phyloP scores from a whole-genome alignment of 441 rosid genomes.

The California macrophylla region DNA sequence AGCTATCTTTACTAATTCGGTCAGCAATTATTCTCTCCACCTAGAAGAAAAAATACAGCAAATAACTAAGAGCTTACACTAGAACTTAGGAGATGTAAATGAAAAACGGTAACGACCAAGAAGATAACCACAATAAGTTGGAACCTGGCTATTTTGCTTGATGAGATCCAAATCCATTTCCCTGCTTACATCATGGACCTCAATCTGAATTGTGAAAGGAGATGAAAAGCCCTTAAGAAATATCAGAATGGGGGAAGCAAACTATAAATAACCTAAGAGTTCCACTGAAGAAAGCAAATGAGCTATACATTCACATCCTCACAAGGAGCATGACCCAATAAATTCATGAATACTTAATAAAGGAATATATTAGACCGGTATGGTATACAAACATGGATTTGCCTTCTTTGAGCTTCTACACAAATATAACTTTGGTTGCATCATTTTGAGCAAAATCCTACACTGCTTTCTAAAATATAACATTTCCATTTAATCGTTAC shows the following conservation, averaged over 20 bases:
- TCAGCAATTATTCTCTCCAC: constrained; percentile 90
- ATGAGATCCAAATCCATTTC: constrained; percentile 99
- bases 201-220: constrained; percentile 50
- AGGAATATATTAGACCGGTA: not conserved
- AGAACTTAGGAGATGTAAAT: constrained; percentile 4
- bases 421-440: not conserved
- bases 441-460: not conserved
- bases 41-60: constrained; percentile 33
- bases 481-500: not conserved
- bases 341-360: not conserved
- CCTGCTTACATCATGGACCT: constrained; percentile 94
- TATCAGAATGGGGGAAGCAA: not conserved
- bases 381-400: not conserved
- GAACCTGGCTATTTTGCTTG: constrained; percentile 93
- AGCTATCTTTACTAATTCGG: constrained; percentile 65
- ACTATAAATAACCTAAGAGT: not conserved
- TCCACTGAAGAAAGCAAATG: not conserved
- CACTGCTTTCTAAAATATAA: not conserved
- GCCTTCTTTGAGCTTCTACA: not conserved
- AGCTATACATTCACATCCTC: not conserved
- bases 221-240: not conserved
- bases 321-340: not conserved
- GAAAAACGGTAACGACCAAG: constrained; percentile 8
- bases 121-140: constrained; percentile 13
- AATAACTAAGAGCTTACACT: constrained; percentile 16